These are phyloP conservation scores for Trametes cingulata DNA, from an alignment of 768 basidiomycete genomes.

Conservation along the genomic window DNA sequence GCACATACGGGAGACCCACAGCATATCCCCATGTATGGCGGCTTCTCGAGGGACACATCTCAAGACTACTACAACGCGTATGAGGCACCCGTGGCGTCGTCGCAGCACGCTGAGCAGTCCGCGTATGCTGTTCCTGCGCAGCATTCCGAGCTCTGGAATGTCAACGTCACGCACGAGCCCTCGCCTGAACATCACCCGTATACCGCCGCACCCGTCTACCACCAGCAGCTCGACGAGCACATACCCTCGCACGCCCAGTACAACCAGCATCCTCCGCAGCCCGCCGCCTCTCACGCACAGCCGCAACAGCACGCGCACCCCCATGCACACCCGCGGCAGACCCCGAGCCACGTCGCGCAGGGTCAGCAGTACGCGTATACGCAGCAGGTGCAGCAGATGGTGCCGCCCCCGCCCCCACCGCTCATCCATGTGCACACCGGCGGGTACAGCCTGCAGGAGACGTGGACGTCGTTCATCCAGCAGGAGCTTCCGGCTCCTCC, in stretches of 20 bases:
- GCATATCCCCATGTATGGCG: background rate
- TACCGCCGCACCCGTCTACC: background rate
- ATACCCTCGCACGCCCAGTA: background rate
- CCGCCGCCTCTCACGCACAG: background rate
- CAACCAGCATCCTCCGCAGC: slow-evolving; percentile 9
- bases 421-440: slow-evolving; percentile 47
- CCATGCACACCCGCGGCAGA: slow-evolving; percentile 1
- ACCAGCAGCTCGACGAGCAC: slow-evolving; percentile 1
- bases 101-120: slow-evolving; percentile 1
- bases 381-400: slow-evolving; percentile 15
- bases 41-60: background rate
- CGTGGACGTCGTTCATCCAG: slow-evolving; percentile 69
- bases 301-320: slow-evolving; percentile 17
- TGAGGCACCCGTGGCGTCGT: background rate
- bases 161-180: background rate
- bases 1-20: background rate
- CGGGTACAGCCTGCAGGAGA: slow-evolving; percentile 65
- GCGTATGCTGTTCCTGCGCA: slow-evolving; percentile 4
- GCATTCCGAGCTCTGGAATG: slow-evolving; percentile 11
- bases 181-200: background rate
- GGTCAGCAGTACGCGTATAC: slow-evolving; percentile 26
- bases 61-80: slow-evolving; percentile 3
- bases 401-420: slow-evolving; percentile 25
- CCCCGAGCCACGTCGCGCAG: slow-evolving; percentile 13
- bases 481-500: slow-evolving; percentile 30